Conservation (phyloP, 2,329 filamentous ascomycete species). For the Diaporthe capsici region DNA sequence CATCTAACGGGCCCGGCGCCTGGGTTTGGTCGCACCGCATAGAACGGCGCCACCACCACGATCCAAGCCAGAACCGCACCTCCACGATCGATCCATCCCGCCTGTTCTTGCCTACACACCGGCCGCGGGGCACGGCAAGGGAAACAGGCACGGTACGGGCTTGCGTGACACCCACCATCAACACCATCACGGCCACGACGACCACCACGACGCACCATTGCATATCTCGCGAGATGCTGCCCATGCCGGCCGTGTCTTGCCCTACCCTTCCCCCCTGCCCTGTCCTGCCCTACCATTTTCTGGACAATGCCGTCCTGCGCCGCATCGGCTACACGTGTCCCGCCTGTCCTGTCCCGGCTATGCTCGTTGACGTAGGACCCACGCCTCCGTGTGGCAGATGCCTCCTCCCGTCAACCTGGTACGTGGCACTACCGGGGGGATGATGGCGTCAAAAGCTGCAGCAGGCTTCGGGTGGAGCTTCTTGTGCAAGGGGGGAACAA, state of each 20-base stretch:
- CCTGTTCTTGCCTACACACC: constrained; percentile 26
- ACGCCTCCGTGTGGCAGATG: constrained; percentile 34
- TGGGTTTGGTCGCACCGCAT: constrained; percentile 32
- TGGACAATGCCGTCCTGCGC: constrained; percentile 1
- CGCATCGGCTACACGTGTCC: constrained; percentile 36
- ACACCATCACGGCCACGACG: background rate
- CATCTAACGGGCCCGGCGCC: constrained; percentile 24
- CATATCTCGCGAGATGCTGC: constrained; percentile 16
- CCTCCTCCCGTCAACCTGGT: constrained; percentile 39
- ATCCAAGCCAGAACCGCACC: constrained; percentile 35
- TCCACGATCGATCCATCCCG: constrained; percentile 32
- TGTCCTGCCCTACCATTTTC: background rate
- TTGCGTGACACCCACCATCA: constrained; percentile 30
- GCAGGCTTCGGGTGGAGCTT: constrained; percentile 15
- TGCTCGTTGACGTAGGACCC: constrained; percentile 33
- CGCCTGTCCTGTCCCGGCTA: constrained; percentile 36
- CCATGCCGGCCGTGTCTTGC: constrained; percentile 8
- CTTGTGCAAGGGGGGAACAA: background rate
- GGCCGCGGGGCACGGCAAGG: background rate
- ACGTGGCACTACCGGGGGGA: constrained; percentile 37
- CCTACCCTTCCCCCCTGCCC: background rate
- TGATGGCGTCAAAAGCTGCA: constrained; percentile 10
- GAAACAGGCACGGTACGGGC: background rate
- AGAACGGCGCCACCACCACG: constrained; percentile 27
- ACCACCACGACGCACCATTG: background rate